Evolutionary conservation across 257 asterid genomes (phyloP), one percentile per base, ranked within the genome.

Genomic region (Verbascum thapsus): DNA sequence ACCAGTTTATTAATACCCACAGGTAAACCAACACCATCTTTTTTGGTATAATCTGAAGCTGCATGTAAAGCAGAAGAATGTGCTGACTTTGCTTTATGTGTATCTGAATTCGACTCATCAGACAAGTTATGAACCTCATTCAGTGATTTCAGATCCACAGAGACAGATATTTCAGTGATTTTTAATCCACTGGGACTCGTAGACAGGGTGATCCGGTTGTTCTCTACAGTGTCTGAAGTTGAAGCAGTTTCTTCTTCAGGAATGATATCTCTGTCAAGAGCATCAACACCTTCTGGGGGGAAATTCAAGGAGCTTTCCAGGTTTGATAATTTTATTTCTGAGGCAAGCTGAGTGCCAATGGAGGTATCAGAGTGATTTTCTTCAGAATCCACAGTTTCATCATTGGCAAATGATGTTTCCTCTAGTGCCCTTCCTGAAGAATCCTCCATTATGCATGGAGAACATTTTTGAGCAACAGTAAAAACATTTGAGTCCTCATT

Each of bases 171-270:
- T 41, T 72, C 73, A 62, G 78, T 37, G 55, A 71, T 37, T 66
- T 65, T 73, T 16, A 10, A 72, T 59, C 54, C 94, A 63, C 56
- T 18, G 60, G 71, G 35, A 56, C 66, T 74, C 17, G 61, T 52
- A 58, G 54, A 15, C 34, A 45, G 47, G 45, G 49, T 51, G 63
- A 32, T 52, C 69, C 71, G 75, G 44, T 58, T 72, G 51, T 38
- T 44, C 48, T 70, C 73, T 26, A 65, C 73, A 72, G 13, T 64
- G 64, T 70, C 45, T 66, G 35, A 49, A 15, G 56, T 22, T 58
- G 76, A 57, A 44, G 19, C 52, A 53, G 57, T 67, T 50, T 59
- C 83, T 57, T 74, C 76, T 54, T 63, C 76, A 55, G 66, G 71
- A 80, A 40, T 20, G 58, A 53, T 58, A 66, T 64, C 66, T 65